Evolutionary conservation across 495 filamentous ascomycete species (phyloP), one percentile per base, ranked within the genome.

Genomic region (Penicillium longicatenatum): DNA sequence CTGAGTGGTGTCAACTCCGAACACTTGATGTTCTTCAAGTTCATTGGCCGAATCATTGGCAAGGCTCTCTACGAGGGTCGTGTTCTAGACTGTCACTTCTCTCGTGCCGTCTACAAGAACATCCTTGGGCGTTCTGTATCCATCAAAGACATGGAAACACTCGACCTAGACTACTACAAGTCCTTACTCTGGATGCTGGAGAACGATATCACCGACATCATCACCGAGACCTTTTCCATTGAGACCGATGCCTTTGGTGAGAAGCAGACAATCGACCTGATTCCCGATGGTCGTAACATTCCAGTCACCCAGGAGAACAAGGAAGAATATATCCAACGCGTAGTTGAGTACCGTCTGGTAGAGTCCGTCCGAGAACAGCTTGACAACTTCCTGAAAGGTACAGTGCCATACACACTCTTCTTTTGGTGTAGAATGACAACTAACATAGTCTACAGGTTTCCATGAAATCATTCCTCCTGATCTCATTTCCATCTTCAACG

Each of bases 111-210:
- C 49, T 99, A 99, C 79, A 98, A 97, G 79, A 86, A 89, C 59
- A 97, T 99, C 56, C 84, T 99, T 31, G 90, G 95, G 58, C 92
- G 94, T 65, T 82, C 91, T 6, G 94, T 97, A 31, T 97, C 92
- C 5, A 89, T 98, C 72, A 99, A 98, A 79, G 94, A 99, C 61
- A 98, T 99, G 94, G 94, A 99, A 71, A 97, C 94, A 14, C 87
- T 99, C 51, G 94, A 99, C 72, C 86, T 96, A 21, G 92, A 98
- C 61, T 98, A 98, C 78, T 97, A 97, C 82, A 98, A 99, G 70
- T 97, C 93, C n/a, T 84, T 99, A 8, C 82, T 92, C 41, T 99
- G 94, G 94, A 97, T 99, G 89, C 82, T 97, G 50, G 91, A 95
- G 66, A 97, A 98, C 70, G 92, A 97, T 69, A 98, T 99, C 66